Percentiles rank a stretch among this genome's conserved stretches.
These are phyloP conservation scores for Acacia crassicarpa DNA, from an alignment of 306 rosid species.

Conservation along the genomic window DNA sequence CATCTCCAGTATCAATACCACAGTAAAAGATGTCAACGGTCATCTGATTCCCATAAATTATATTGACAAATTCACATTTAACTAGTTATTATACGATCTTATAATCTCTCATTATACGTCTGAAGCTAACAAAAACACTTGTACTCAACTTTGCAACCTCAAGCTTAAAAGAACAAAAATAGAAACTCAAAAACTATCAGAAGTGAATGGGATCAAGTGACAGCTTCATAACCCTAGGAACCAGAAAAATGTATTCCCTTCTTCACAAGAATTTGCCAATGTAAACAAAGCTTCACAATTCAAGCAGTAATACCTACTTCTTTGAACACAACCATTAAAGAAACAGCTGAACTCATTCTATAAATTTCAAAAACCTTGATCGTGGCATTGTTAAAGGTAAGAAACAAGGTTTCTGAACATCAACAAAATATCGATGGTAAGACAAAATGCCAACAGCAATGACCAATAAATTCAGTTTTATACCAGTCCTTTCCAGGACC, in stretches of 20 bases:
- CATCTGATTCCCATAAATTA: constrained; percentile 1
- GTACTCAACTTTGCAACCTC: not conserved
- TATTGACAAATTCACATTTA: not conserved
- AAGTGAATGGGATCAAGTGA: not conserved
- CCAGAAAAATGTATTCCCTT: not conserved
- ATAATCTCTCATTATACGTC: not conserved
- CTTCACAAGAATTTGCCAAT: not conserved
- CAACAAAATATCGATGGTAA: not conserved
- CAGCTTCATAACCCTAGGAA: not conserved
- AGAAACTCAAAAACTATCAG: not conserved
- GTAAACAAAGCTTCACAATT: not conserved
- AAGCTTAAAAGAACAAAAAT: not conserved
- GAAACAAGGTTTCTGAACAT: not conserved
- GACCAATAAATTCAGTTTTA: not conserved
- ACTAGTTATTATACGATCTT: not conserved
- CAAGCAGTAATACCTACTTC: not conserved
- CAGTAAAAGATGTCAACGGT: not conserved
- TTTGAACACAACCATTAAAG: not conserved
- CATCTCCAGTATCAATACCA: not conserved
- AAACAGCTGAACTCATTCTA: not conserved
- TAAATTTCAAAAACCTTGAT: not conserved
- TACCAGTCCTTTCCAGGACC: not conserved
- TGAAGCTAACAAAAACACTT: not conserved
- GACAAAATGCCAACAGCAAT: not conserved
- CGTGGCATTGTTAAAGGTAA: not conserved